Conservation (phyloP, 2,329 filamentous ascomycete genomes). For the Fulvia fulva region DNA sequence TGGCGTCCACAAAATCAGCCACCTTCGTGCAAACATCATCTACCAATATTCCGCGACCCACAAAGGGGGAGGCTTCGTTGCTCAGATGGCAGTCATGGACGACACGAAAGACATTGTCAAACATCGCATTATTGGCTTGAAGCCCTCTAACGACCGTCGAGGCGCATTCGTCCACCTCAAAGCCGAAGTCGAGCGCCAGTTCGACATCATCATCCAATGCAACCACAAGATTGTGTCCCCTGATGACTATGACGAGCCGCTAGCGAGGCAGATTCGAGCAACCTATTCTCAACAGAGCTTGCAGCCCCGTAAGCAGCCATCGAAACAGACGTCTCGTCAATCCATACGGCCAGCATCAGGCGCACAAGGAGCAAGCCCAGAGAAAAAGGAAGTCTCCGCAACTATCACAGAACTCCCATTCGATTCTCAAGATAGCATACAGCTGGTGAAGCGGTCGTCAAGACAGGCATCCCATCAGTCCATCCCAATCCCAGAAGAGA, state of each 20-base stretch:
- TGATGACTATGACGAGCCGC: not conserved
- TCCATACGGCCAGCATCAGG: too few relatives aligned
- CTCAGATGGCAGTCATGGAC: conserved; percentile 11
- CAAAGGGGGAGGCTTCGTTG: conserved; percentile 5
- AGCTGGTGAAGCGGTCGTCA: not conserved
- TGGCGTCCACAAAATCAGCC: conserved; percentile 7
- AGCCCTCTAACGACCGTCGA: not conserved
- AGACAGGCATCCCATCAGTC: not conserved
- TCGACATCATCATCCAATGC: not conserved
- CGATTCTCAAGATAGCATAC: too few relatives aligned
- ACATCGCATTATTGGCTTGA: not conserved
- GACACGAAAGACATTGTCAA: not conserved
- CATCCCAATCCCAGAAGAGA: too few relatives aligned
- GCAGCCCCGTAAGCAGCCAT: not conserved
- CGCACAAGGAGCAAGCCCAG: too few relatives aligned
- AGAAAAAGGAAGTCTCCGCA: too few relatives aligned
- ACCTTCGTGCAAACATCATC: conserved; percentile 9
- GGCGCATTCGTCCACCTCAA: not conserved
- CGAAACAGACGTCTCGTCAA: too few relatives aligned
- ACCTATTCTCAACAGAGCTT: not conserved
- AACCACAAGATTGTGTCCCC: not conserved
- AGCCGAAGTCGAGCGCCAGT: not conserved
- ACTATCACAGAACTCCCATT: too few relatives aligned
- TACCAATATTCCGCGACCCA: conserved; percentile 5
- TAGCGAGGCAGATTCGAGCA: not conserved